phyloP scores from a whole-genome alignment of 129 eudicot species.

The Tagetes patula region DNA sequence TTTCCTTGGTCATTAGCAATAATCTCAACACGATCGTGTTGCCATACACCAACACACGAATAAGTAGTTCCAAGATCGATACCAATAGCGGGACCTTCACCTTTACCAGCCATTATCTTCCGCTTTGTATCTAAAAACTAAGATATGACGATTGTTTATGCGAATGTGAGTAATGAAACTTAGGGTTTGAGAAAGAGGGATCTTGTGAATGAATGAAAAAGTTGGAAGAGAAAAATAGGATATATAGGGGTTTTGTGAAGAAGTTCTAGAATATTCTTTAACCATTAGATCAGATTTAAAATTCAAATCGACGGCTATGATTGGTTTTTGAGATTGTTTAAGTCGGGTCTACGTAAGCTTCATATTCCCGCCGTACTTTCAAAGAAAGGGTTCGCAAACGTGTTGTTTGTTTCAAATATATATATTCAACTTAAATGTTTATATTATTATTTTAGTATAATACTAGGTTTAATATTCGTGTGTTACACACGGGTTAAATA shows the following conservation, averaged over 20 bases:
- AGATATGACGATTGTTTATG: not conserved
- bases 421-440: no score
- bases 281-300: slow-evolving; percentile 13
- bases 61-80: slow-evolving; percentile 35
- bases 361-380: slow-evolving; percentile 18
- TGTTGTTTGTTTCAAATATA: not conserved
- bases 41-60: slow-evolving; percentile 37
- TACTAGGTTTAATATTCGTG: no score
- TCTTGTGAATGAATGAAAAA: not conserved
- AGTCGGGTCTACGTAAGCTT: not conserved
- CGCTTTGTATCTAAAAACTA: no score
- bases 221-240: not conserved
- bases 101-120: slow-evolving; percentile 30
- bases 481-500: no score
- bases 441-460: no score
- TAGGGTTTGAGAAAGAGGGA: slow-evolving; percentile 7
- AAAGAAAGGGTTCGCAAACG: not conserved
- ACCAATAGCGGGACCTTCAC: slow-evolving; percentile 38
- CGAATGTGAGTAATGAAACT: not conserved
- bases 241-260: not conserved
- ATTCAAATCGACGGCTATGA: slow-evolving; percentile 12
- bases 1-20: slow-evolving; percentile 38
- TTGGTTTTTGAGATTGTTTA: not conserved
- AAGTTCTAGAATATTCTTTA: slow-evolving; percentile 28
- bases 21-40: slow-evolving; percentile 37